phyloP scores from a whole-genome alignment of 2,329 filamentous ascomycete genomes.

The Venturia aucupariae region DNA sequence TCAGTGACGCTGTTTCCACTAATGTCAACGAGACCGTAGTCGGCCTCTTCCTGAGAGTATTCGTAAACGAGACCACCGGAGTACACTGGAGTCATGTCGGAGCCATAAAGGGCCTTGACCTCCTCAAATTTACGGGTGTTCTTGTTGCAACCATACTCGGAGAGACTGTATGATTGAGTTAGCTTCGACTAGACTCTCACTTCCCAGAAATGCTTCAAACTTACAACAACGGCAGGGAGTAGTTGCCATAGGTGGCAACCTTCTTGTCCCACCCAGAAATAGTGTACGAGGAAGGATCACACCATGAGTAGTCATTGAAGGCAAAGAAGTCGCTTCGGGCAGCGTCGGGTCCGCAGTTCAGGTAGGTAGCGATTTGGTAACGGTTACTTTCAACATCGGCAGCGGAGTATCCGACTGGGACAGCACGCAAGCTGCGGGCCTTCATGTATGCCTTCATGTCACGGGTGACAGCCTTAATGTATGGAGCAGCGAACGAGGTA shows the following conservation, averaged over 20 bases:
- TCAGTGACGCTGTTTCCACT: slow-evolving; percentile 45
- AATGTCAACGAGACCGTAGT: slow-evolving; percentile 71
- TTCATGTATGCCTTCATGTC: slow-evolving; percentile 76
- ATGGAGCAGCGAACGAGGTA: slow-evolving; percentile 58
- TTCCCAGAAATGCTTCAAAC: slow-evolving; percentile 15
- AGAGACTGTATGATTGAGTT: slow-evolving; percentile 45
- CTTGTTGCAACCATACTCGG: slow-evolving; percentile 84
- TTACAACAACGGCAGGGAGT: slow-evolving; percentile 75
- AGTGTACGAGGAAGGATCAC: slow-evolving; percentile 59
- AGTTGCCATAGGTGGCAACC: slow-evolving; percentile 78
- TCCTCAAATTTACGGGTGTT: slow-evolving; percentile 77
- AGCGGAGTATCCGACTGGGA: slow-evolving; percentile 73
- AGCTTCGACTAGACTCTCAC: background rate
- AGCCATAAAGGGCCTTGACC: slow-evolving; percentile 67
- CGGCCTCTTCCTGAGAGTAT: slow-evolving; percentile 71
- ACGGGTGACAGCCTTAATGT: slow-evolving; percentile 62
- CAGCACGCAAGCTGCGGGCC: slow-evolving; percentile 55
- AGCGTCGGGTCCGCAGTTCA: slow-evolving; percentile 85
- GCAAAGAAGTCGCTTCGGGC: slow-evolving; percentile 82
- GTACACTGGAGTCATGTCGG: slow-evolving; percentile 80
- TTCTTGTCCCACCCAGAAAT: slow-evolving; percentile 77
- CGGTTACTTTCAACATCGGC: slow-evolving; percentile 82
- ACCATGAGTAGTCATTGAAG: slow-evolving; percentile 88
- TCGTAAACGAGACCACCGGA: slow-evolving; percentile 96
- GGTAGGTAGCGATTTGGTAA: slow-evolving; percentile 77